phyloP scores from a whole-genome alignment of 495 filamentous ascomycete species.

The Coniosporium apollinis region DNA sequence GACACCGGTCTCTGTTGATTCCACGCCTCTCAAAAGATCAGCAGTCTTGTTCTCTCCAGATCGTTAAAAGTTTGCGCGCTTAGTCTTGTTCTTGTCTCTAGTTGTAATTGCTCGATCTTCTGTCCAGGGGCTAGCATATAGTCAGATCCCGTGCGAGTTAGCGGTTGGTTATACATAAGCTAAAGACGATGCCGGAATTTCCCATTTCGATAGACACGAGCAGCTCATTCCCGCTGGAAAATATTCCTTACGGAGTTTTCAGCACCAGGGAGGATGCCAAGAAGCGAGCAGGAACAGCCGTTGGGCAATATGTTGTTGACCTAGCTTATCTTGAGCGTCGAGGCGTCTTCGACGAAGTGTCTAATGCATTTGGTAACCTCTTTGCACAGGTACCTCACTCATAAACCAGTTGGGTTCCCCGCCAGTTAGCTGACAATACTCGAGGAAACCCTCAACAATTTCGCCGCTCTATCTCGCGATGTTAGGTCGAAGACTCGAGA shows the following conservation, averaged over 20 bases:
- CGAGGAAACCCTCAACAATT: constrained; percentile 17
- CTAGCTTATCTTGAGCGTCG: constrained; percentile 8
- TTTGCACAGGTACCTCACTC: constrained; percentile 6
- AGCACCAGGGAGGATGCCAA: constrained; percentile 4
- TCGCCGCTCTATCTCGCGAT: constrained; percentile 11
- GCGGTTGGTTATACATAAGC: too few relatives aligned
- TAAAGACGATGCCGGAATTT: too few relatives aligned
- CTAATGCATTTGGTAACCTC: constrained; percentile 6
- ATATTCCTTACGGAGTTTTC: constrained; percentile 14
- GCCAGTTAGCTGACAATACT: constrained; percentile 6
- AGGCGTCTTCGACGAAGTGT: constrained; percentile 4
- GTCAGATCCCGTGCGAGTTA: too few relatives aligned
- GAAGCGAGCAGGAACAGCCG: constrained; percentile 13
- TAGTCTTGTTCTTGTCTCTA: too few relatives aligned
- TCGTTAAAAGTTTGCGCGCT: too few relatives aligned
- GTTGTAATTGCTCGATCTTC: too few relatives aligned
- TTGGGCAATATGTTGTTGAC: constrained; percentile 14
- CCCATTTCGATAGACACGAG: too few relatives aligned
- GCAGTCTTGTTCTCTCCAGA: too few relatives aligned
- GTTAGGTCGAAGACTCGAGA: constrained; percentile 10
- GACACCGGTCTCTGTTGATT: too few relatives aligned
- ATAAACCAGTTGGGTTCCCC: background rate
- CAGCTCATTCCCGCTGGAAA: constrained; percentile 10
- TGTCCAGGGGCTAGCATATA: too few relatives aligned
- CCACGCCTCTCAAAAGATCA: too few relatives aligned